phyloP scores from a whole-genome alignment of 257 asterid genomes.

The Fraxinus quadrangulata region DNA sequence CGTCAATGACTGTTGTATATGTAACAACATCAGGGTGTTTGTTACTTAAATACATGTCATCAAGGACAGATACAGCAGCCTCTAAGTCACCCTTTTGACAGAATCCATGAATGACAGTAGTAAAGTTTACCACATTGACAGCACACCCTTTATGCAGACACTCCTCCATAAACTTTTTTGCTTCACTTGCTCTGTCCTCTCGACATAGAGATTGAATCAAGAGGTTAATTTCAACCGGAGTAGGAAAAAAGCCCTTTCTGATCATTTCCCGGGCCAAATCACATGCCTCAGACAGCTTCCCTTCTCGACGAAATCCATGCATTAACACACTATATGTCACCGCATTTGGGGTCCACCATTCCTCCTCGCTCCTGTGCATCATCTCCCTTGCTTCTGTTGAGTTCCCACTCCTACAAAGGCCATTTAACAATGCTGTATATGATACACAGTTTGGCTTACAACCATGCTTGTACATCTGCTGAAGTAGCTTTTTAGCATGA shows the following conservation, averaged over 20 bases:
- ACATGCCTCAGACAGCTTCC: constrained; percentile 79
- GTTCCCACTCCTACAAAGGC: constrained; percentile 74
- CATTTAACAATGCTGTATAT: constrained; percentile 73
- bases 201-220: constrained; percentile 71
- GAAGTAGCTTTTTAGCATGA: constrained; percentile 71
- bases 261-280: constrained; percentile 73
- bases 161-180: constrained; percentile 71
- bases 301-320: constrained; percentile 92
- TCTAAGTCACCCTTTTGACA: constrained; percentile 70
- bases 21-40: constrained; percentile 90
- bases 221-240: constrained; percentile 82
- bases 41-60: constrained; percentile 85
- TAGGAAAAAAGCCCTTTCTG: constrained; percentile 64
- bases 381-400: constrained; percentile 81
- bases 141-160: constrained; percentile 84
- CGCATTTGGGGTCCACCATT: constrained; percentile 87
- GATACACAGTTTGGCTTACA: constrained; percentile 85
- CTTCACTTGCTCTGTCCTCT: constrained; percentile 52
- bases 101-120: constrained; percentile 84
- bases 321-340: constrained; percentile 79
- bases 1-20: constrained; percentile 64
- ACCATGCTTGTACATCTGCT: constrained; percentile 82
- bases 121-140: constrained; percentile 80
- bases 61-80: constrained; percentile 87
- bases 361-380: constrained; percentile 72